phyloP scores from a whole-genome alignment of 768 basidiomycete genomes.

The Chalciporus chontae region DNA sequence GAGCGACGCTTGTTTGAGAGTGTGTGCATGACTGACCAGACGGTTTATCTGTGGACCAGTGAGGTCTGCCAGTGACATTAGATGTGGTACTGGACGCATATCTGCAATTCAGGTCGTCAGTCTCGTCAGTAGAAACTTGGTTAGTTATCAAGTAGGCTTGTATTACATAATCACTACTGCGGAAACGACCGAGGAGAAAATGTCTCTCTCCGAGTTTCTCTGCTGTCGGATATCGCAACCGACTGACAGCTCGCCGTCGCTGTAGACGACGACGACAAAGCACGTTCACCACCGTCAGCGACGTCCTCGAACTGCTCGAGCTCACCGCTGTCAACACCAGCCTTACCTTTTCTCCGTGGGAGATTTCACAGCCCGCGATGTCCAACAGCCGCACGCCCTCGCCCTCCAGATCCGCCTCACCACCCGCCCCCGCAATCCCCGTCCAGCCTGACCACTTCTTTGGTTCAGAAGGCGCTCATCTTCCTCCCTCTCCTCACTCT shows the following conservation, averaged over 20 bases:
- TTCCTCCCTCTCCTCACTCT: conserved; percentile 60
- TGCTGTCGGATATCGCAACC: background rate
- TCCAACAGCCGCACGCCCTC: conserved; percentile 29
- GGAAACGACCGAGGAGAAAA: background rate
- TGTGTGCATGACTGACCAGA: conserved; percentile 59
- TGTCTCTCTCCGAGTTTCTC: background rate
- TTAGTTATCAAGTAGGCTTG: too few relatives aligned
- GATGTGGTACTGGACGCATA: conserved; percentile 51
- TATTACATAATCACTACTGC: background rate
- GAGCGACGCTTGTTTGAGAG: conserved; percentile 57
- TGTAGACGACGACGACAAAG: conserved; percentile 9
- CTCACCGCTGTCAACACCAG: background rate
- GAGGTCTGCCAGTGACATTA: conserved; percentile 90
- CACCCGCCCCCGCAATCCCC: conserved; percentile 38
- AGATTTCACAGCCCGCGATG: conserved; percentile 17
- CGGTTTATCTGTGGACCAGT: conserved; percentile 67
- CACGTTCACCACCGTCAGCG: background rate
- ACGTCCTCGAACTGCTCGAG: background rate
- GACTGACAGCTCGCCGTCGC: background rate
- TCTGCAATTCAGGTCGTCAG: background rate
- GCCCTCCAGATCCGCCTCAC: conserved; percentile 48
- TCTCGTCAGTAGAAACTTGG: background rate
- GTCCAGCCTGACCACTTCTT: conserved; percentile 86
- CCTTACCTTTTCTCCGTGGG: conserved; percentile 5
- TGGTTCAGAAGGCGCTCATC: conserved; percentile 42